Percentiles rank a stretch among this genome's conserved stretches.
Conservation (phyloP, 2,329 filamentous ascomycete genomes). For the Emericellopsis atlantica region DNA sequence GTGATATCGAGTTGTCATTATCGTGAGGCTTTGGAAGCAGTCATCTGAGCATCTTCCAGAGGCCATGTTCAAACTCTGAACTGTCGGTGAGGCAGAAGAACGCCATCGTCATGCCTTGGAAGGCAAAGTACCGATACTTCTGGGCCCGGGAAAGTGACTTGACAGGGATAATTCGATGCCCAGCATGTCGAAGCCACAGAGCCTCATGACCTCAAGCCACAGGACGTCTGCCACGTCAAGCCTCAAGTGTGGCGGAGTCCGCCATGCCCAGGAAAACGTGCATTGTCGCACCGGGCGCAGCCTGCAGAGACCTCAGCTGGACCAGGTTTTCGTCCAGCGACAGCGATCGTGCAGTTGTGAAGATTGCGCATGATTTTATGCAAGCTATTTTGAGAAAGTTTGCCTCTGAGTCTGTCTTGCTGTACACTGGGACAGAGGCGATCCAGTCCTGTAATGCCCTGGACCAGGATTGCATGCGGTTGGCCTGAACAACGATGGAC, state of each 20-base stretch:
- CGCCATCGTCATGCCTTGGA: neutral
- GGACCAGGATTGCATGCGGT: too few relatives aligned
- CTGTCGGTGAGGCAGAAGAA: neutral
- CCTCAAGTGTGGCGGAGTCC: constrained; percentile 28
- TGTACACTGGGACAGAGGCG: too few relatives aligned
- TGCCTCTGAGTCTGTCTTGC: neutral
- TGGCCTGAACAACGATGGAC: too few relatives aligned
- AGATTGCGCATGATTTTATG: neutral
- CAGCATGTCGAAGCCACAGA: constrained; percentile 8
- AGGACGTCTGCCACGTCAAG: constrained; percentile 29
- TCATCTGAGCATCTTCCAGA: neutral
- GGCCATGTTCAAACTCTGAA: neutral
- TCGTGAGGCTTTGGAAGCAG: too few relatives aligned
- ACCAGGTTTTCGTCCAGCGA: neutral
- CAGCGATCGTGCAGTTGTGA: neutral
- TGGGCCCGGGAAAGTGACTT: constrained; percentile 14
- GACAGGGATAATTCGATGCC: constrained; percentile 8
- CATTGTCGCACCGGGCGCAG: neutral
- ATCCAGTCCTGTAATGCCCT: too few relatives aligned
- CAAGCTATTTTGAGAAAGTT: neutral
- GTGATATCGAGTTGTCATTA: too few relatives aligned
- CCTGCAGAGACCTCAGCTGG: constrained; percentile 1
- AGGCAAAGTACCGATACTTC: constrained; percentile 14
- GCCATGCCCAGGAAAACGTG: constrained; percentile 4
- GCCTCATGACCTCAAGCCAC: constrained; percentile 4